Percentiles rank a stretch among this genome's conserved stretches.
phyloP scores from a whole-genome alignment of 345 rosid species.

The Arabis alpina region DNA sequence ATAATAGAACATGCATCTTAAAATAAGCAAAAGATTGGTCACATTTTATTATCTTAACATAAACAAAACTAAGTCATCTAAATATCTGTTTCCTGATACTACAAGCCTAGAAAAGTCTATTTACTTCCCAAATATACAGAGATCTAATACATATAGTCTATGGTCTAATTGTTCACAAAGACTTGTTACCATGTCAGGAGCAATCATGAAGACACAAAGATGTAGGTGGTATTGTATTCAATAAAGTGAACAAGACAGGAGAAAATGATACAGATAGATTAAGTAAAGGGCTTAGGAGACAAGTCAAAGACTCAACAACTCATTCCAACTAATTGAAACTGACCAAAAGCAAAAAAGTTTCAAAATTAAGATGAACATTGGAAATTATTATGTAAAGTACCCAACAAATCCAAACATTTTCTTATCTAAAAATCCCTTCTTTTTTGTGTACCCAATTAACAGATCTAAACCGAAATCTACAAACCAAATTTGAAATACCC shows the following conservation, averaged over 20 bases:
- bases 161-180: slow-evolving; percentile 4
- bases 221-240: slow-evolving; percentile 11
- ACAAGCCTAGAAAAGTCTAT: background rate
- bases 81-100: slow-evolving; percentile 25
- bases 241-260: slow-evolving; percentile 30
- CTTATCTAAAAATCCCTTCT: background rate
- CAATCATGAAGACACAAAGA: slow-evolving; percentile 35
- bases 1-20: slow-evolving; percentile 27
- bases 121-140: background rate
- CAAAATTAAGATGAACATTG: slow-evolving; percentile 12
- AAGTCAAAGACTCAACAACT: slow-evolving; percentile 46
- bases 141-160: slow-evolving; percentile 5
- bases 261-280: slow-evolving; percentile 46
- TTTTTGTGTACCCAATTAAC: background rate
- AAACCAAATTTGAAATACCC: background rate
- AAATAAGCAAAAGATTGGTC: slow-evolving; percentile 16
- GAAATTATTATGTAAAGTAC: background rate
- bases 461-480: slow-evolving; percentile 4
- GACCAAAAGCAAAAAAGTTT: slow-evolving; percentile 15
- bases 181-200: slow-evolving; percentile 43
- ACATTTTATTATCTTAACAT: slow-evolving; percentile 10
- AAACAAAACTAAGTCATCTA: slow-evolving; percentile 3
- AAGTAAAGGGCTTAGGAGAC: slow-evolving; percentile 43
- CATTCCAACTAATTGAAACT: slow-evolving; percentile 40
- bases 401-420: slow-evolving; percentile 11